Conservation (phyloP, 2,329 filamentous ascomycete genomes). For the Phialophora chinensis region DNA sequence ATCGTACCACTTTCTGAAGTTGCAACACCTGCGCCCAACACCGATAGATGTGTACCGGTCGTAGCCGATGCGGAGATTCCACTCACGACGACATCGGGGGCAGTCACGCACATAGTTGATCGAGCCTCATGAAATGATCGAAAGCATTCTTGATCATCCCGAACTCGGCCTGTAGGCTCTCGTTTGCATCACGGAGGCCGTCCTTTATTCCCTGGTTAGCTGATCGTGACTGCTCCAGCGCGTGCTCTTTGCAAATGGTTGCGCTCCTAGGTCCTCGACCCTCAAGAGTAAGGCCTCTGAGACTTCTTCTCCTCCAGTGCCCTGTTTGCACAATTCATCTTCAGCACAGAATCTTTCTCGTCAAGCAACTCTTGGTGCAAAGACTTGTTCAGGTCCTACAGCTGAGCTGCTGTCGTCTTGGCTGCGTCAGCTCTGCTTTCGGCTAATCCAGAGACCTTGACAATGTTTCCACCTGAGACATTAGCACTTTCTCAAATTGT, state of each 20-base stretch:
- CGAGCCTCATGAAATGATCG: not conserved
- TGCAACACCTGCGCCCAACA: conserved; percentile 14
- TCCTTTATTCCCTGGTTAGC: conserved; percentile 19
- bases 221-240: conserved; percentile 8
- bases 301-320: not conserved
- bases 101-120: conserved; percentile 14
- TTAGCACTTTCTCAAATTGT: not conserved
- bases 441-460: conserved; percentile 4
- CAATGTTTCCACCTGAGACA: conserved; percentile 11
- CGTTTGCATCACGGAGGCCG: conserved; percentile 10
- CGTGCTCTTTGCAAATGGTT: not conserved
- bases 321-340: not conserved
- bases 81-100: conserved; percentile 1
- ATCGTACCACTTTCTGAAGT: not conserved
- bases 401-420: not conserved
- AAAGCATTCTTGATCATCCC: conserved; percentile 12
- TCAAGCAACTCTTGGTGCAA: conserved; percentile 16
- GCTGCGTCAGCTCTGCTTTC: conserved; percentile 2
- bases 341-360: not conserved
- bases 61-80: conserved; percentile 13
- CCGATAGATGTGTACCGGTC: conserved; percentile 4
- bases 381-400: conserved; percentile 3
- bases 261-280: not conserved
- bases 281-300: not conserved
- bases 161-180: not conserved